Base-by-base conservation (phyloP, 1,284 basidiomycete species). In the Ceratobasidium sp. region DNA sequence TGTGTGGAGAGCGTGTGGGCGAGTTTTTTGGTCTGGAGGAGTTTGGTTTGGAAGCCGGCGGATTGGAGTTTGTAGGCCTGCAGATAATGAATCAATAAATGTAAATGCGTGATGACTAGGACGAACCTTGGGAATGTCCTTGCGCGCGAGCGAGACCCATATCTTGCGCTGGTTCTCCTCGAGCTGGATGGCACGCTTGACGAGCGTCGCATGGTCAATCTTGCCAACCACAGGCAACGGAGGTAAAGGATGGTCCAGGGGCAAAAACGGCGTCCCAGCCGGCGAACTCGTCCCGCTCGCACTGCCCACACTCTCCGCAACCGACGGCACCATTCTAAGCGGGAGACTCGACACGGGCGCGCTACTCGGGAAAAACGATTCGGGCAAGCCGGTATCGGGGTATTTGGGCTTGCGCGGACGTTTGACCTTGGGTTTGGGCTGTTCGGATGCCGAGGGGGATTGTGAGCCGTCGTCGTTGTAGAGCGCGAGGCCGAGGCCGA, bases 91-190 rank as follows among this genome's bases (percentile, higher is more conserved):
- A 41, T 55, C n/a, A 52, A 33, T 33, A 44, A 38, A 83, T 80
- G 67, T 80, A 16, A 38, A 64, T 46, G 52, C 4, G 35, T 38
- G 62, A 57, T 33, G 35, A 64, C 68, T 59, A 18, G 35, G 27
- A 18, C 48, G 20, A 81, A 94, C 95, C 88, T 93, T 96, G 30
- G 92, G 91, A 48, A 96, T 90, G 82, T 97, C 95, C 81, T 92
- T 89, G 79, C 90, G 87, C 1, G 94, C 94, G 68, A 97, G 95
- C 80, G 91, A 92, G 33, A 91, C 91, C 95, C 96, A 97, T 10
- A 94, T 93, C 84, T 94, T 94, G 79, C 90, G 89, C 85, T 96
- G 95, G 1, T 94, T 87, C 81, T 96, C 95, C 82, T 96, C 94
- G 52, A 96, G 82, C 2, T 89, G 88, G 83, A 90, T 92, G 70